Evolutionary conservation across 2,329 filamentous ascomycete genomes (phyloP).

Genomic region (Calonectria hongkongensis): DNA sequence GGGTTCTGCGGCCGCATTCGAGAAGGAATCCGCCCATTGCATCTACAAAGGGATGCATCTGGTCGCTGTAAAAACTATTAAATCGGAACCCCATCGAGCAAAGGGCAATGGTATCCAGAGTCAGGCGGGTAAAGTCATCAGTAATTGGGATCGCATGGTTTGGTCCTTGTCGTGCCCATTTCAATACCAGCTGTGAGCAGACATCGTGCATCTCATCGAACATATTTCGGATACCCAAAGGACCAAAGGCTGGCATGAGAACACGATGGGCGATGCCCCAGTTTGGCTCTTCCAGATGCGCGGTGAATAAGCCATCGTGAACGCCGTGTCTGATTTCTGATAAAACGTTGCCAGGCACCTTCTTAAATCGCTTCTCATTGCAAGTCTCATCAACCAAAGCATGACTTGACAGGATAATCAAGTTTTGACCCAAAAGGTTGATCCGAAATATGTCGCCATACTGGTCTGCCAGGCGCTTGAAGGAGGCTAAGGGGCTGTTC

Average conservation of each 20-base stretch:
- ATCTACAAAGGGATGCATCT: neutral
- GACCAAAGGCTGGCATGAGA: constrained; percentile 11
- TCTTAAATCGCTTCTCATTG: constrained; percentile 13
- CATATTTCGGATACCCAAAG: constrained; percentile 3
- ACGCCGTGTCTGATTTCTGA: neutral
- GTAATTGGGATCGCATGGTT: neutral
- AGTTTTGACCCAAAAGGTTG: neutral
- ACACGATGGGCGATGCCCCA: constrained; percentile 6
- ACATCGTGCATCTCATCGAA: constrained; percentile 8
- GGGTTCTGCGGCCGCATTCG: constrained; percentile 11
- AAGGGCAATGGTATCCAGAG: constrained; percentile 3
- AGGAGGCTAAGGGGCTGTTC: neutral
- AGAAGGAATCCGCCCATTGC: neutral
- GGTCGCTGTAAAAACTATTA: constrained; percentile 10
- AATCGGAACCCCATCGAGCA: constrained; percentile 10
- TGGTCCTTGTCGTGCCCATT: constrained; percentile 5
- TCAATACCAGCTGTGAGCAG: neutral
- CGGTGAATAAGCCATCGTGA: constrained; percentile 4
- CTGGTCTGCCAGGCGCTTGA: neutral
- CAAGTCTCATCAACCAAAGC: neutral
- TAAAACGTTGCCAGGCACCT: neutral
- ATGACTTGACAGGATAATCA: neutral
- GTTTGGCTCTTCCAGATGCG: neutral
- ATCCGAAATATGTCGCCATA: neutral
- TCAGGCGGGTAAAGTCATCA: neutral